Base-by-base conservation (phyloP, 2,329 filamentous ascomycete genomes). In the Cryphonectria parasitica region DNA sequence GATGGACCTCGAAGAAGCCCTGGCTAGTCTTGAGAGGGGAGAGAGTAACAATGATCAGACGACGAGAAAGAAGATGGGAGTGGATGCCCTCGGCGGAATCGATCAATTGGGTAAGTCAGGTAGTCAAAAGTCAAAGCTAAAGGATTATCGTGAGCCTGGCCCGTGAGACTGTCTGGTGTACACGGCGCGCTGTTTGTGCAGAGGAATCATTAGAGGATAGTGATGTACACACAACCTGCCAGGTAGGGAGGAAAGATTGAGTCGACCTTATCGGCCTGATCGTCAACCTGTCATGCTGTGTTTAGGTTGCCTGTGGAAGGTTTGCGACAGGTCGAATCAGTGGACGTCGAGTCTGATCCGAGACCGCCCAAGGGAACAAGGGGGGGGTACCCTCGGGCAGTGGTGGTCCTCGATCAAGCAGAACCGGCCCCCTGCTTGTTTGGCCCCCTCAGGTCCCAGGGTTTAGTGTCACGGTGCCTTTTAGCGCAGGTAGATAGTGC, bases 251-350 rank as follows among this genome's bases (percentile, higher is more conserved):
- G 54, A 58, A 58, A 58, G 25, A 8, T 43, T 15, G 28, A 58
- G 54, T 58, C 54, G 54, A 34, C 25, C 54, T 34, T 58, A 58
- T 58, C 54, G 54, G 15, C 54, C 25, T 31, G 54, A 58, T 58
- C 54, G 54, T 58, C 54, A 58, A 19, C 19, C 28, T 19, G 54
- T 34, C 54, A 58, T 58, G 54, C 54, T 31, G 58, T 34, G 34
- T 34, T 34, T 25, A 22, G 58, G 58, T 39, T 61, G 58, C 58
- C 39, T 19, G 34, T 61, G 4, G 31, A 17, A 39, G 34, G 58
- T 61, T 61, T 61, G 58, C 58, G 58, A 61, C 58, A 61, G 58
- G 58, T 61, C 58, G 34, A 39, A 61, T 61, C 58, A 61, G 31
- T 61, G 58, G 34, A 36, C 58, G 34, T 61, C 58, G 58, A 61